Evolutionary conservation across 2,329 filamentous ascomycete species (phyloP).

Genomic region (Phialophora expanda): DNA sequence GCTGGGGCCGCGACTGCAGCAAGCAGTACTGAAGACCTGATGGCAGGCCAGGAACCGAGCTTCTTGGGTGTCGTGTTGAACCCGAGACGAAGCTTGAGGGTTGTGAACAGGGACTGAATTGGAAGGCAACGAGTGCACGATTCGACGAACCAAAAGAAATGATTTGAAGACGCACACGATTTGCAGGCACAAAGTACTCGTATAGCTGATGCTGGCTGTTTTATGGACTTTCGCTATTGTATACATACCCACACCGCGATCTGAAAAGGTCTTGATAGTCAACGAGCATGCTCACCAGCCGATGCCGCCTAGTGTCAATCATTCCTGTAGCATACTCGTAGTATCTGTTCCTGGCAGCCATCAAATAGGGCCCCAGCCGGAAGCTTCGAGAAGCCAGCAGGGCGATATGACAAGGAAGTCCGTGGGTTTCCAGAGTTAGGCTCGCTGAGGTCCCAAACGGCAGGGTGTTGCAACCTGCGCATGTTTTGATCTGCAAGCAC

Average conservation of each 20-base stretch:
- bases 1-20: constrained; percentile 50
- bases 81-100: constrained; percentile 69
- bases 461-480: too few species aligned
- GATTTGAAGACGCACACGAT: constrained; percentile 6
- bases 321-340: too few species aligned
- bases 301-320: too few species aligned
- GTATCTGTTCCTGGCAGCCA: too few species aligned
- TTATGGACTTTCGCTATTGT: constrained; percentile 2
- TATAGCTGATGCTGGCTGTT: background rate
- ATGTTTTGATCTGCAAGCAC: too few species aligned
- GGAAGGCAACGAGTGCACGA: background rate
- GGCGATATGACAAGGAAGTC: too few species aligned
- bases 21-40: constrained; percentile 63
- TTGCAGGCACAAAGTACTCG: constrained; percentile 13
- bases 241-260: constrained; percentile 7
- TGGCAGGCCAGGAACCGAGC: constrained; percentile 69
- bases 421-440: too few species aligned
- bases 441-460: too few species aligned
- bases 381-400: too few species aligned
- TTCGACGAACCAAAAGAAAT: constrained; percentile 14
- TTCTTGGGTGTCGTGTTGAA: constrained; percentile 74
- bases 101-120: constrained; percentile 65
- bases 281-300: too few species aligned
- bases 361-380: too few species aligned
- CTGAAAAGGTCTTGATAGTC: background rate